Conservation (phyloP, 2,329 filamentous ascomycete genomes). For the Aspergillus ibericus region DNA sequence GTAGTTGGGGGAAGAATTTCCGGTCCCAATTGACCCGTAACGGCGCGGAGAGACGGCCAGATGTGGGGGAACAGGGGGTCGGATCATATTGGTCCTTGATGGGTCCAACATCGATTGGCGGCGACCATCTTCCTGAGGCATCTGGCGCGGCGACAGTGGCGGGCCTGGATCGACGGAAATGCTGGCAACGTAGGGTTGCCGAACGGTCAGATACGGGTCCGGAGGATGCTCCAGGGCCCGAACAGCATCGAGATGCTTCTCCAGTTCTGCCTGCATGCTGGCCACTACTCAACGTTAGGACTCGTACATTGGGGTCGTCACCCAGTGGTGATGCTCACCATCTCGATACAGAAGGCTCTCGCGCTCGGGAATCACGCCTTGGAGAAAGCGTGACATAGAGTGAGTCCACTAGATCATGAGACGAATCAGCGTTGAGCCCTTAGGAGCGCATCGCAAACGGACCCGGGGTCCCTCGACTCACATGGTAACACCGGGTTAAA, state of each 20-base stretch:
- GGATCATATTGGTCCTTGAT: conserved; percentile 65
- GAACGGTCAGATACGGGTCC: conserved; percentile 64
- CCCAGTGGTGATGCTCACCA: conserved; percentile 55
- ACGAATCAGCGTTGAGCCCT: conserved; percentile 2
- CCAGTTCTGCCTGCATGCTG: conserved; percentile 63
- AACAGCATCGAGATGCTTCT: conserved; percentile 60
- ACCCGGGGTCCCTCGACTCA: conserved; percentile 36
- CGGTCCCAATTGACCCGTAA: conserved; percentile 79
- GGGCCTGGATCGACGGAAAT: conserved; percentile 64
- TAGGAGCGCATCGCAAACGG: conserved; percentile 5
- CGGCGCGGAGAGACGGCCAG: conserved; percentile 75
- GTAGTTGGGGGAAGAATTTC: conserved; percentile 70
- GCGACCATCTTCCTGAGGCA: conserved; percentile 80
- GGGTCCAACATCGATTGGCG: conserved; percentile 67
- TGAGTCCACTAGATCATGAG: conserved; percentile 67
- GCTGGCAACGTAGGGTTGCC: conserved; percentile 65
- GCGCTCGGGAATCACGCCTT: conserved; percentile 70
- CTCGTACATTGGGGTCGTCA: background rate
- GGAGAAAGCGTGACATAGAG: conserved; percentile 74
- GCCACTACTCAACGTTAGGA: conserved; percentile 42
- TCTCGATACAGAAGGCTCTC: conserved; percentile 80
- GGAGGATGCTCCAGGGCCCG: conserved; percentile 60
- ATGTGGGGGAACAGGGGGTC: conserved; percentile 78
- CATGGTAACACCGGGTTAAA: conserved; percentile 69
- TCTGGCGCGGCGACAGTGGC: conserved; percentile 82